Conservation (phyloP, 2,329 filamentous ascomycete genomes). For the Pezicula rhizophila region DNA sequence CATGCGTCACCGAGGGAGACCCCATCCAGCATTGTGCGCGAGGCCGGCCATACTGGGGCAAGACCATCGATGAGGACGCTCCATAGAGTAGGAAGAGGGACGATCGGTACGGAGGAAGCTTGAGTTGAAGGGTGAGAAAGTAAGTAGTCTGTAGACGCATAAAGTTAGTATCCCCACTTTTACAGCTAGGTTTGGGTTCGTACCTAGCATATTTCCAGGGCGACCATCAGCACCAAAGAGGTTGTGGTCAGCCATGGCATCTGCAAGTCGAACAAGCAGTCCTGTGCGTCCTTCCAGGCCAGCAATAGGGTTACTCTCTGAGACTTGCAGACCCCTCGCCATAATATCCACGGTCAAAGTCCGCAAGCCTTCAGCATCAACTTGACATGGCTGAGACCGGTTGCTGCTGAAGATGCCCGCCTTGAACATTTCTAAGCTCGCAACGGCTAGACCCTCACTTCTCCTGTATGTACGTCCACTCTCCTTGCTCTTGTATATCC, state of each 20-base stretch:
- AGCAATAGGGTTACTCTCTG: constrained; percentile 71
- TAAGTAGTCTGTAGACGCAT: constrained; percentile 66
- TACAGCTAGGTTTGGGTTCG: neutral
- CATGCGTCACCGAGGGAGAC: constrained; percentile 88
- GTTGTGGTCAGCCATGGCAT: constrained; percentile 71
- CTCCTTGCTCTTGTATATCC: constrained; percentile 89
- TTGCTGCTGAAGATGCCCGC: constrained; percentile 82
- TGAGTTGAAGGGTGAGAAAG: constrained; percentile 85
- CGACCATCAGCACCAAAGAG: constrained; percentile 80
- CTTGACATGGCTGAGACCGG: constrained; percentile 74
- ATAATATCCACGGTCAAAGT: constrained; percentile 68
- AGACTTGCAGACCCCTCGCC: constrained; percentile 78
- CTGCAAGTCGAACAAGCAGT: constrained; percentile 67
- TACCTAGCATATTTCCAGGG: constrained; percentile 92
- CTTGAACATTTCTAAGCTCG: constrained; percentile 87
- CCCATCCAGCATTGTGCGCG: constrained; percentile 81
- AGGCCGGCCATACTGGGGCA: constrained; percentile 79
- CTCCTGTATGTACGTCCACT: constrained; percentile 76
- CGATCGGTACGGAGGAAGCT: constrained; percentile 80
- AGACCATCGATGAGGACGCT: constrained; percentile 83
- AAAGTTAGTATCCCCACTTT: constrained; percentile 15
- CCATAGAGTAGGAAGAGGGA: constrained; percentile 85
- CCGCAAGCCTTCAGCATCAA: constrained; percentile 76
- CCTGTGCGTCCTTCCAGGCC: constrained; percentile 80
- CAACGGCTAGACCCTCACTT: constrained; percentile 80